Conservation (phyloP, 1,284 basidiomycete genomes). For the Somion occarium region DNA sequence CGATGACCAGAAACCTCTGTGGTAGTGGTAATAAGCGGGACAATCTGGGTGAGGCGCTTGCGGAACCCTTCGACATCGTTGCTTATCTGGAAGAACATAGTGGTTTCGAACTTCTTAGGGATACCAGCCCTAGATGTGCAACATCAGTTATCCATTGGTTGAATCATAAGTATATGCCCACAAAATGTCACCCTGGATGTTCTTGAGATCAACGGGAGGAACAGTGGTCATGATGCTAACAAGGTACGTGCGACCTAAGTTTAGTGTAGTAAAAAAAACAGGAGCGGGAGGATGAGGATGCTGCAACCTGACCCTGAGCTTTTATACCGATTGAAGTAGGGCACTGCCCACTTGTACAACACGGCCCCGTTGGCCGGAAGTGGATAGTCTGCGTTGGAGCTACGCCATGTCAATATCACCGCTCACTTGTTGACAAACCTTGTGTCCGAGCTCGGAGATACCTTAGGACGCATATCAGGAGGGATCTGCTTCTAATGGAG, state of each 20-base stretch:
- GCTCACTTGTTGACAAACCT: neutral
- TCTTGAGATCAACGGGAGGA: conserved; percentile 28
- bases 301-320: neutral
- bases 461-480: neutral
- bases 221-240: conserved; percentile 3
- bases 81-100: conserved; percentile 36
- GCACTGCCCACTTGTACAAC: neutral
- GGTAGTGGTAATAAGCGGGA: conserved; percentile 30
- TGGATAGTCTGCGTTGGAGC: neutral
- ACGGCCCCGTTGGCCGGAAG: neutral
- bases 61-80: conserved; percentile 20
- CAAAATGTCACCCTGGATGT: conserved; percentile 49
- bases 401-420: neutral
- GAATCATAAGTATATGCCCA: conserved; percentile 19
- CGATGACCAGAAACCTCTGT: conserved; percentile 17
- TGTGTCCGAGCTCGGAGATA: neutral
- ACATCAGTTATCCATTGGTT: neutral
- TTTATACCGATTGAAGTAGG: neutral
- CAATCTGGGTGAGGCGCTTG: conserved; percentile 24
- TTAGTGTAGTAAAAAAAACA: neutral
- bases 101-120: conserved; percentile 39
- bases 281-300: neutral
- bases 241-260: neutral
- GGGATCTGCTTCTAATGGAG: neutral
- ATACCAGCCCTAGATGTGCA: conserved; percentile 30